These are phyloP conservation scores for Xylogone sp. DNA, from an alignment of 2,329 filamentous ascomycete species.

Conservation along the genomic window DNA sequence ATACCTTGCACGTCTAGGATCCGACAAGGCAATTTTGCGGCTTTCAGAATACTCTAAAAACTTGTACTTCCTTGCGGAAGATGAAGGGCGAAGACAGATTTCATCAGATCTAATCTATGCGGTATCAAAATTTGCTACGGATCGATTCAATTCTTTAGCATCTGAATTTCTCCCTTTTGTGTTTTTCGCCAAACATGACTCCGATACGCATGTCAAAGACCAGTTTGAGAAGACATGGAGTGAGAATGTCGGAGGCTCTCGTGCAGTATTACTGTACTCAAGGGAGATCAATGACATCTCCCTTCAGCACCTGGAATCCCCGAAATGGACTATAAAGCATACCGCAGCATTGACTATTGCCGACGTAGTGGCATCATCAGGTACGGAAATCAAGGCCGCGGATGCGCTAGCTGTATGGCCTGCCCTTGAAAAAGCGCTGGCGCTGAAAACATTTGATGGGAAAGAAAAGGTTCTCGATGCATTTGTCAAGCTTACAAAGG, in stretches of 20 bases:
- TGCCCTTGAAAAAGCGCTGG: constrained; percentile 73
- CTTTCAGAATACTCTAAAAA: constrained; percentile 55
- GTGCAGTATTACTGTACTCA: constrained; percentile 79
- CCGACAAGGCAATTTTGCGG: constrained; percentile 43
- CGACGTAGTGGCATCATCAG: constrained; percentile 65
- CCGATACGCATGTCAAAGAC: constrained; percentile 72
- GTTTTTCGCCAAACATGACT: constrained; percentile 84
- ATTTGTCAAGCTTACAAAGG: constrained; percentile 73
- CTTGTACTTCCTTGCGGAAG: constrained; percentile 79
- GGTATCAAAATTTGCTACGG: constrained; percentile 81
- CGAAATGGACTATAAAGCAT: constrained; percentile 89
- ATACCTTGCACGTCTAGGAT: constrained; percentile 67
- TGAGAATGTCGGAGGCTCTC: constrained; percentile 81
- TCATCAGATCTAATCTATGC: constrained; percentile 80
- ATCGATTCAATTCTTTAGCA: constrained; percentile 78
- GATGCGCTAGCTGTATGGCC: constrained; percentile 73
- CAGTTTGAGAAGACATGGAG: constrained; percentile 85
- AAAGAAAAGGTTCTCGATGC: constrained; percentile 83
- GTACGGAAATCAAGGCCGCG: constrained; percentile 54
- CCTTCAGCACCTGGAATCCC: constrained; percentile 66
- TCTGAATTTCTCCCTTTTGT: constrained; percentile 77
- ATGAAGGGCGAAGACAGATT: constrained; percentile 69
- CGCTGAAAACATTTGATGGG: constrained; percentile 86
- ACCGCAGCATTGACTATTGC: constrained; percentile 79
- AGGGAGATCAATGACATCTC: constrained; percentile 74